Percentiles rank a stretch among this genome's conserved stretches.
phyloP scores from a whole-genome alignment of 169 alveolate species.

The Plasmodium blacklocki region DNA sequence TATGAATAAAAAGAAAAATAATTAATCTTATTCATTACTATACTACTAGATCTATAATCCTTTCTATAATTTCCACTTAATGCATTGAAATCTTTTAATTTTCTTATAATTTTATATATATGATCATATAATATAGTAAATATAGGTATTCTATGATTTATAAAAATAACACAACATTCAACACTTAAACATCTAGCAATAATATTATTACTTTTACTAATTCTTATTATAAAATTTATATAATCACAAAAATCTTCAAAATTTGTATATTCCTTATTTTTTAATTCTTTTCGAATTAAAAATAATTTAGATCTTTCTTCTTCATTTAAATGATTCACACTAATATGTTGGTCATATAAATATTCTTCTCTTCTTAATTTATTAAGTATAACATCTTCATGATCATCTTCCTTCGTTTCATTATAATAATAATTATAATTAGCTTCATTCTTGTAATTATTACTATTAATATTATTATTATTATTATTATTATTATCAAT shows the following conservation, averaged over 20 bases:
- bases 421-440: not conserved
- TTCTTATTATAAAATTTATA: slow-evolving; percentile 50
- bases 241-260: slow-evolving; percentile 76
- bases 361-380: slow-evolving; percentile 39
- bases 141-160: slow-evolving; percentile 72
- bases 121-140: slow-evolving; percentile 59
- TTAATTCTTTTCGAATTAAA: slow-evolving; percentile 64
- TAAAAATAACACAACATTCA: slow-evolving; percentile 61
- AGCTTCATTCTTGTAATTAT: not conserved
- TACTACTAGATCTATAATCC: slow-evolving; percentile 28
- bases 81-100: slow-evolving; percentile 11
- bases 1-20: slow-evolving; percentile 63
- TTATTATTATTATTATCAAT: not conserved
- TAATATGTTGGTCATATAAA: slow-evolving; percentile 43
- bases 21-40: slow-evolving; percentile 63
- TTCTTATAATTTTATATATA: slow-evolving; percentile 17
- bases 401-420: slow-evolving; percentile 10
- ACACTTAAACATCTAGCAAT: slow-evolving; percentile 54
- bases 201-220: slow-evolving; percentile 71
- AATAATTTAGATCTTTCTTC: slow-evolving; percentile 40
- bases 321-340: slow-evolving; percentile 40
- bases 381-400: slow-evolving; percentile 30
- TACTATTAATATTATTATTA: no score
- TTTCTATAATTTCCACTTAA: not conserved
- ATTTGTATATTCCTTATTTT: slow-evolving; percentile 46